Evolutionary conservation across 352 stramenopile species (phyloP).

Genomic region (Globisporangium carolinianum): DNA sequence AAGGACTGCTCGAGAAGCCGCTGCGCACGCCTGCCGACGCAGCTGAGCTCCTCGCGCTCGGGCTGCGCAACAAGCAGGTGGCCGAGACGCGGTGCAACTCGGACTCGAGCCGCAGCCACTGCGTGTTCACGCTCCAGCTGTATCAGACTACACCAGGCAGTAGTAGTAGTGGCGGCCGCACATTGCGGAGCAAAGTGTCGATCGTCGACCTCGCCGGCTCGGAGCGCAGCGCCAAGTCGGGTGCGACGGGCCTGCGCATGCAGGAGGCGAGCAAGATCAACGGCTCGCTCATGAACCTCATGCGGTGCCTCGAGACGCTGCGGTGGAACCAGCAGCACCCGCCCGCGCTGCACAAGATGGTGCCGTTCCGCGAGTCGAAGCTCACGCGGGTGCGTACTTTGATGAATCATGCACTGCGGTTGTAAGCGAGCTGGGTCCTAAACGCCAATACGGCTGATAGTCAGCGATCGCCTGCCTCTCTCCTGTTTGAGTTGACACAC

Average conservation of each 20-base stretch:
- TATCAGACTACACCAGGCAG: constrained; percentile 17
- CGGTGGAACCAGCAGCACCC: constrained; percentile 87
- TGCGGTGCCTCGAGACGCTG: constrained; percentile 94
- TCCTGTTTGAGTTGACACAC: no score
- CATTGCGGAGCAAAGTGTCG: constrained; percentile 54
- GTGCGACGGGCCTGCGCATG: constrained; percentile 83
- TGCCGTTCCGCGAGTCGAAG: constrained; percentile 98
- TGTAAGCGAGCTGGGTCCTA: no score
- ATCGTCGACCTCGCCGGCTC: constrained; percentile 95
- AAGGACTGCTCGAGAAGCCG: constrained; percentile 58
- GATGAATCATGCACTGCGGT: no score
- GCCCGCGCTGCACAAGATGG: constrained; percentile 72
- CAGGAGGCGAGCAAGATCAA: constrained; percentile 99
- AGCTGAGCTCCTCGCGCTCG: constrained; percentile 60
- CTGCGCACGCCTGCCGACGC: constrained; percentile 67
- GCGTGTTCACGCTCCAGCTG: constrained; percentile 85
- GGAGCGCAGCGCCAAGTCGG: constrained; percentile 67
- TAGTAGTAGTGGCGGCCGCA: constrained; percentile 12
- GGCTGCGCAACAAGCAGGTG: constrained; percentile 68
- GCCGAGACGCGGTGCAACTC: constrained; percentile 87
- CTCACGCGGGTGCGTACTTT: constrained; percentile 68
- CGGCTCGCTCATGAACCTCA: constrained; percentile 96
- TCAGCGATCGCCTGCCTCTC: no score
- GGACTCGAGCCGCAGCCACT: constrained; percentile 89
- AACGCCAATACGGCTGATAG: no score